Base-by-base conservation (phyloP, 176 grass and related monocot species). In the Oryza meyeriana region DNA sequence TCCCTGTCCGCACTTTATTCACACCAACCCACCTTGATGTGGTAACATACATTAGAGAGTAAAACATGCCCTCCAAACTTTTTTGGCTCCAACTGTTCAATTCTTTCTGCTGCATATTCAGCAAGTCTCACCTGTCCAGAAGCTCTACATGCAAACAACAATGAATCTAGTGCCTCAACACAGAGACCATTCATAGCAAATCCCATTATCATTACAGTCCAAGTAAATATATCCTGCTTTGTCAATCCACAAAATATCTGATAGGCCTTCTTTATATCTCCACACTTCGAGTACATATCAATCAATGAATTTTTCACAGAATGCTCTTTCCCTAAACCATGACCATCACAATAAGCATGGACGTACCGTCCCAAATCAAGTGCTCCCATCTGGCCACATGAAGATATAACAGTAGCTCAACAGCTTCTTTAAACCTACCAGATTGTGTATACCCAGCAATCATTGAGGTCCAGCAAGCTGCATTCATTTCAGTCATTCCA, bases 281-380 rank as follows among this genome's bases (percentile, higher is more conserved):
- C 95, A 78, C 92, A 92, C 66, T 94, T 94, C 1, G 92, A 97
- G 75, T 97, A 97, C 95, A 97, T 94, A 77, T 97, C 92, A 84
- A 93, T 94, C 48, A 94, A 79, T 18, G 92, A 89, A 86, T 92
- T 97, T 79, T 91, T 94, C 75, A 91, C 92, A 18, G 88, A 45
- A 64, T 91, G 78, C 13, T 82, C 71, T 29, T 90, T 87, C 38
- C 85, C 83, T 89, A 94, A 82, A 82, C 84, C 81, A 88, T 90
- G 72, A 58, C 83, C 64, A 85, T 92, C 83, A 84, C 88, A 97
- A 72, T 94, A 97, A 45, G 86, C 87, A 85, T 97, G 89, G 34
- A 94, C 50, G 85, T 97, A 90, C 11, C 35, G 83, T 30, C 94
- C 94, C 61, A 90, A 76, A 74, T 92, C 85, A 84, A 91, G 80